Conservation (phyloP, 768 basidiomycete species). For the Amanita phalloides region DNA sequence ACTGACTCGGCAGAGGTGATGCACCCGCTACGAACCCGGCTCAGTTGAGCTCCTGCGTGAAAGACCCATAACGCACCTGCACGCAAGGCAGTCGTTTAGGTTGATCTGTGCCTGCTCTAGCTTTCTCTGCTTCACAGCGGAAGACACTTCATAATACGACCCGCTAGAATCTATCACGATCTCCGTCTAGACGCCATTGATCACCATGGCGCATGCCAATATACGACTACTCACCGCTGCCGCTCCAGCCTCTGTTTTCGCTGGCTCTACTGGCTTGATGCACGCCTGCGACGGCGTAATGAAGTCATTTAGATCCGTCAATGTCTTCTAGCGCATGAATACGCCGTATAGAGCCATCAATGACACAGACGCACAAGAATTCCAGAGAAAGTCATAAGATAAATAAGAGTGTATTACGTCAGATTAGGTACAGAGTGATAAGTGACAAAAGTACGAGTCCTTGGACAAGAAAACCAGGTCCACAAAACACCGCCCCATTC, state of each 20-base stretch:
- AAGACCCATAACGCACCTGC: constrained; percentile 53
- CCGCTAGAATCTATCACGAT: constrained; percentile 83
- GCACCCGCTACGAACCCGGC: constrained; percentile 57
- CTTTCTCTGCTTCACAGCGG: constrained; percentile 32
- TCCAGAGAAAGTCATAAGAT: constrained; percentile 75
- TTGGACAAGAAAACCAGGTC: neutral
- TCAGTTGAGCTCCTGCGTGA: neutral
- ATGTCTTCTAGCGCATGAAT: constrained; percentile 9
- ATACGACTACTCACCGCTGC: constrained; percentile 21
- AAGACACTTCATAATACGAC: constrained; percentile 76
- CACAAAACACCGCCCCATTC: constrained; percentile 13
- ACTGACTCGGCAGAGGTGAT: constrained; percentile 98
- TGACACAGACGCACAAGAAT: constrained; percentile 48
- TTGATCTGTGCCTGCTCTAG: constrained; percentile 92
- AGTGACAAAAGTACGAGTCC: neutral
- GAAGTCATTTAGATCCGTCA: constrained; percentile 95
- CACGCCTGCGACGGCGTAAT: constrained; percentile 94
- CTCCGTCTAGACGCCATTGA: constrained; percentile 53
- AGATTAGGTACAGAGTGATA: neutral
- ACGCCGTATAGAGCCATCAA: neutral
- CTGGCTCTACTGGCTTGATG: constrained; percentile 80
- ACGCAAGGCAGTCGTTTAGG: constrained; percentile 95
- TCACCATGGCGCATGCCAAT: neutral
- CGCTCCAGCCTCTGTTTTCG: constrained; percentile 23
- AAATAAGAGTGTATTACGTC: neutral